A percentile compares a stretch with the other conserved stretches of the same genome.
These are phyloP conservation scores for Blumeriella jaapii DNA, from an alignment of 2,329 filamentous ascomycete genomes.

Conservation along the genomic window DNA sequence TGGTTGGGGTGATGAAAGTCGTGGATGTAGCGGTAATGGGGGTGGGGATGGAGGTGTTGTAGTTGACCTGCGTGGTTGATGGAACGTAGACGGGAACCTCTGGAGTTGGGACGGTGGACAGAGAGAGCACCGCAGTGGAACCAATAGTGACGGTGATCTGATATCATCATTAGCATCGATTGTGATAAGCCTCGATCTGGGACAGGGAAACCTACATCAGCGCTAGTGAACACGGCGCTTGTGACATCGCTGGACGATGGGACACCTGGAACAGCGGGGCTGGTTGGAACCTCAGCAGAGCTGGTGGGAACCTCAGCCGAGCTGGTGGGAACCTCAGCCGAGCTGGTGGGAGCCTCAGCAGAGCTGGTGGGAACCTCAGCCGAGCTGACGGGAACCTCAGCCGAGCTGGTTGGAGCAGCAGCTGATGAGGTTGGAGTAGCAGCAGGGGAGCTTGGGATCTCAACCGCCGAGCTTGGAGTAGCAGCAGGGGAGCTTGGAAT, in stretches of 20 bases:
- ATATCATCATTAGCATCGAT: background rate
- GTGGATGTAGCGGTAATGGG: conserved; percentile 1
- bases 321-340: background rate
- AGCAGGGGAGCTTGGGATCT: background rate
- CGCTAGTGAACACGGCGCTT: background rate
- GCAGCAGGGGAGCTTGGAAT: conserved; percentile 1
- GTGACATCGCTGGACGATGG: too few species aligned
- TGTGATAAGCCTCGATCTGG: too few species aligned
- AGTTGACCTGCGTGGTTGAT: background rate
- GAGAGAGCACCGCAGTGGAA: background rate
- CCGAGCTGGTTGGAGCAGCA: conserved; percentile 1
- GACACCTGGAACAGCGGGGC: background rate
- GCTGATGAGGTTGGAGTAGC: background rate
- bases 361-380: background rate
- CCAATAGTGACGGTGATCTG: background rate
- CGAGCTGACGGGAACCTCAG: background rate
- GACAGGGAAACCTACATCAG: background rate
- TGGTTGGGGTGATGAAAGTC: background rate
- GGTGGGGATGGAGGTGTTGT: conserved; percentile 3
- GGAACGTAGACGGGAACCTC: conserved; percentile 3
- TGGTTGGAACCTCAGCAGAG: background rate
- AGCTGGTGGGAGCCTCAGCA: background rate
- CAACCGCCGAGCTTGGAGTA: background rate
- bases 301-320: conserved; percentile 1
- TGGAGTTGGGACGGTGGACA: background rate